phyloP scores from a whole-genome alignment of 306 rosid species.

The Gillenia trifoliata region DNA sequence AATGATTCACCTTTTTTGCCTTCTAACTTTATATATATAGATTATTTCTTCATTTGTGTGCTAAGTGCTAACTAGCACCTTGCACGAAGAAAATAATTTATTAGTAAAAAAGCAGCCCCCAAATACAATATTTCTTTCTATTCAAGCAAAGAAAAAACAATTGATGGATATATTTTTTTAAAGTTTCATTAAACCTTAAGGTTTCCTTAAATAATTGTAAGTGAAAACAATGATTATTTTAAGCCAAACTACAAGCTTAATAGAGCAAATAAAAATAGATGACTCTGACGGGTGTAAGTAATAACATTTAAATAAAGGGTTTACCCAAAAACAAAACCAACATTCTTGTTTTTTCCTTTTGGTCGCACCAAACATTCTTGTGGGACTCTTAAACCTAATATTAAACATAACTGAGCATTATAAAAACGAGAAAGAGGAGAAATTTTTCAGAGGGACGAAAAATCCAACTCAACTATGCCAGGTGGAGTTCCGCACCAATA shows the following conservation, averaged over 20 bases:
- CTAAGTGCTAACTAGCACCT: neutral
- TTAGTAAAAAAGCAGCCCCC: neutral
- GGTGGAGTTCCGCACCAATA: too few species aligned
- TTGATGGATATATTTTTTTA: neutral
- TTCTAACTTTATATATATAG: too few species aligned
- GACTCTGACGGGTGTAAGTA: too few species aligned
- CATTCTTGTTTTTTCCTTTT: too few species aligned
- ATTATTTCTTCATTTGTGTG: neutral
- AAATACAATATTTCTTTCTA: neutral
- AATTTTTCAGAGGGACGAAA: too few species aligned
- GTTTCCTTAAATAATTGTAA: neutral
- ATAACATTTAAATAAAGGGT: too few species aligned
- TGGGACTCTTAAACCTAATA: neutral
- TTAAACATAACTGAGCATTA: neutral
- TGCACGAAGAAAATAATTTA: neutral
- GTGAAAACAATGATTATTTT: neutral
- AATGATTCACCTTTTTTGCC: too few species aligned
- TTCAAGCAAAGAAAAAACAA: neutral
- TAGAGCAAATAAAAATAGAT: neutral
- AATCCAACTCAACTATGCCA: too few species aligned
- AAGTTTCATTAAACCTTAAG: neutral
- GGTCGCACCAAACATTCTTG: neutral
- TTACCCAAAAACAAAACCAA: too few species aligned
- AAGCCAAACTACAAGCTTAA: neutral
- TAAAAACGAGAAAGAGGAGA: neutral